A percentile compares a stretch with the other conserved stretches of the same genome.
Conservation (phyloP, 495 filamentous ascomycete genomes). For the Staphylotrichum longicolle region DNA sequence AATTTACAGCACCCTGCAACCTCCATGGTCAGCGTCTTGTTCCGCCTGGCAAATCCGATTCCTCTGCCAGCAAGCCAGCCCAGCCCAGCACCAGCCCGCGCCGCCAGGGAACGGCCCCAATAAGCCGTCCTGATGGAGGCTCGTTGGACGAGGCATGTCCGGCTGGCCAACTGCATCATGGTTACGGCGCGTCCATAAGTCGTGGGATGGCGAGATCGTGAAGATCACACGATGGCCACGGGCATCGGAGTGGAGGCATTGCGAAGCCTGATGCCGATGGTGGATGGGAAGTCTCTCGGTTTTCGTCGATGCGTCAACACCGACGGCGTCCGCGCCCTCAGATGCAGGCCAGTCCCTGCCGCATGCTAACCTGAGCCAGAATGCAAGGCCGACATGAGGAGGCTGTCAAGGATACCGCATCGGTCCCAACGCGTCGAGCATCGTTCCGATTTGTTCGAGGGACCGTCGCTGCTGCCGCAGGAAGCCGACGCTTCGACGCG, state of each 20-base stretch:
- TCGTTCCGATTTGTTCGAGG: conserved; percentile 27
- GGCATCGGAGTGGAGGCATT: background rate
- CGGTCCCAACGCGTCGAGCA: conserved; percentile 20
- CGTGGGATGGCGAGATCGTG: background rate
- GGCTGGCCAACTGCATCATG: background rate
- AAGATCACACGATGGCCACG: background rate
- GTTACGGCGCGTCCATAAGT: background rate
- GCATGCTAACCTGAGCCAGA: background rate
- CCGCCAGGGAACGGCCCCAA: background rate
- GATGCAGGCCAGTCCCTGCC: conserved; percentile 1
- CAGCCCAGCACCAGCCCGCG: conserved; percentile 3
- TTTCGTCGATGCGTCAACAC: background rate
- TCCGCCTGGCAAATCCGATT: conserved; percentile 19
- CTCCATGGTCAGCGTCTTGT: conserved; percentile 16
- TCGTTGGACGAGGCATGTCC: background rate
- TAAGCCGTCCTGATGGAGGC: background rate
- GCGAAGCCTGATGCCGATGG: background rate
- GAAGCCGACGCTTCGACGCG: background rate
- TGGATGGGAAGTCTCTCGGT: background rate
- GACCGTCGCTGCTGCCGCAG: conserved; percentile 14
- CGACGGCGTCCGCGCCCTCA: background rate
- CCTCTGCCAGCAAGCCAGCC: conserved; percentile 23
- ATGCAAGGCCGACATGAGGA: background rate
- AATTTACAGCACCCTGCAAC: conserved; percentile 30
- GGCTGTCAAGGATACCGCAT: conserved; percentile 29